A percentile compares a stretch with the other conserved stretches of the same genome.
Evolutionary conservation across 345 rosid species (phyloP).

Genomic region (Hirschfeldia incana): DNA sequence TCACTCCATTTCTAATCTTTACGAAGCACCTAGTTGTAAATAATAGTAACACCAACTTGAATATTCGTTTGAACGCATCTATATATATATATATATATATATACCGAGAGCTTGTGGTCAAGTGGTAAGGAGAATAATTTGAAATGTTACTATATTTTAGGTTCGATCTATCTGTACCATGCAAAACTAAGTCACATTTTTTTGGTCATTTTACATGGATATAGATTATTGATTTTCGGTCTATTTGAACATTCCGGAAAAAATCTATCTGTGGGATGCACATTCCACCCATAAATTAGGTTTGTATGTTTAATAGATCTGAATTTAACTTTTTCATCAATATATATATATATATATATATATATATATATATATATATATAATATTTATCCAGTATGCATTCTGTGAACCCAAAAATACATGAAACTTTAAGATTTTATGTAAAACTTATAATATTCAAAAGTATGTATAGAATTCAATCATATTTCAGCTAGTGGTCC

Average conservation of each 20-base stretch:
- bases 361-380: not conserved
- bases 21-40: constrained; percentile 3
- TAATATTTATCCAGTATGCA: not conserved
- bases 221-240: no score
- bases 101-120: no score
- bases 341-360: not conserved
- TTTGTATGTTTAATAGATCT: no score
- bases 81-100: not conserved
- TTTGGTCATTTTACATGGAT: no score
- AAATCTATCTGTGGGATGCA: no score
- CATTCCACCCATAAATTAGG: no score
- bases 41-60: not conserved
- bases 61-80: not conserved
- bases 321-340: no score
- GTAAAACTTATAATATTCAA: not conserved
- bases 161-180: no score
- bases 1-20: not conserved
- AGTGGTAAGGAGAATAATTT: no score
- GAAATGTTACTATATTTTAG: no score
- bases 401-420: constrained; percentile 1
- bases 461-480: not conserved
- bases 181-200: no score
- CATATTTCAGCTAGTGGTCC: not conserved
- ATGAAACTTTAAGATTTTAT: not conserved
- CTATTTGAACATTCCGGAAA: no score